phyloP scores from a whole-genome alignment of 129 eudicot genomes.

The Logfia minima region DNA sequence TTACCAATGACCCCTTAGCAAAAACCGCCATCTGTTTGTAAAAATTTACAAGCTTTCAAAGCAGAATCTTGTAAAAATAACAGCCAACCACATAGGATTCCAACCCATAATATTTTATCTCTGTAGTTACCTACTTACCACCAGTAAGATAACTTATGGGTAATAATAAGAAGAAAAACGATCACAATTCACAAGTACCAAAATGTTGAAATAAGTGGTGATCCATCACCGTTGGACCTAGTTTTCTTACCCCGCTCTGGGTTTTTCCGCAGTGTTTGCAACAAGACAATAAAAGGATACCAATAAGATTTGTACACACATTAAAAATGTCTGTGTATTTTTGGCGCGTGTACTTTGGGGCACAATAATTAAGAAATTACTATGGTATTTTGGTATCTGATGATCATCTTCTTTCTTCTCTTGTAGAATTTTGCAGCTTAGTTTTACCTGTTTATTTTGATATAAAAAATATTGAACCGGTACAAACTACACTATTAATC shows the following conservation, averaged over 20 bases:
- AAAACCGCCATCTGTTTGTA: background rate
- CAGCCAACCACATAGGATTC: background rate
- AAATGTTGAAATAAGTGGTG: slow-evolving; percentile 7
- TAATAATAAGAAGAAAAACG: background rate
- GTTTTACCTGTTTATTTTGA: background rate
- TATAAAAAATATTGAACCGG: background rate
- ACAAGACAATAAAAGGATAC: slow-evolving; percentile 18
- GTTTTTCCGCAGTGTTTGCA: slow-evolving; percentile 26
- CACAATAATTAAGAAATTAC: slow-evolving; percentile 25
- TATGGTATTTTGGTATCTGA: background rate
- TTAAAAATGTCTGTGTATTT: slow-evolving; percentile 14
- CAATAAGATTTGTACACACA: slow-evolving; percentile 21
- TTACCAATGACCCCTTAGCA: slow-evolving; percentile 31
- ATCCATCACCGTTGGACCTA: slow-evolving; percentile 13
- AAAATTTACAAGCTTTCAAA: background rate
- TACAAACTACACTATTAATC: background rate
- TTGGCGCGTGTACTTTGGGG: slow-evolving; percentile 19
- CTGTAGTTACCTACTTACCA: background rate
- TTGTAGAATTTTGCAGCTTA: slow-evolving; percentile 19
- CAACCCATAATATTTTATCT: background rate
- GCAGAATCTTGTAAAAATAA: background rate
- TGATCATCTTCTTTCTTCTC: background rate
- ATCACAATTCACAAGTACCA: slow-evolving; percentile 32
- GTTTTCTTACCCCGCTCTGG: slow-evolving; percentile 18
- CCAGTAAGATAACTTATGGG: background rate